These are phyloP conservation scores for Wickerhamiella slavikovae DNA, from an alignment of 805 yeast genomes.

Conservation along the genomic window DNA sequence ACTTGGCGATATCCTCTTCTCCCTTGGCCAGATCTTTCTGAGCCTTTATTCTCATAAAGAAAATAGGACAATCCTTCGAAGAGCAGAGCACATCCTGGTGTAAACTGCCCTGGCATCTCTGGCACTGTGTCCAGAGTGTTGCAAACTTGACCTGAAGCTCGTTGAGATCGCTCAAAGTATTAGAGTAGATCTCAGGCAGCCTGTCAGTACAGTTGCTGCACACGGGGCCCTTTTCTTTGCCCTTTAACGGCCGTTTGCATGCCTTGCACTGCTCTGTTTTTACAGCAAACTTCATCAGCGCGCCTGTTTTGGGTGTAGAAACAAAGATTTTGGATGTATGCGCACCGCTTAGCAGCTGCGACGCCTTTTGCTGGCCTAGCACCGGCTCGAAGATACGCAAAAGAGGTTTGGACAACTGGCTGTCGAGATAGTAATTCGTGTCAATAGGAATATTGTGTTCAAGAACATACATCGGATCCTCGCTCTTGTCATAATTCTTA, in stretches of 20 bases:
- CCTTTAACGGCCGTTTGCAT: slow-evolving; percentile 60
- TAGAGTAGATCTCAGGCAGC: slow-evolving; percentile 64
- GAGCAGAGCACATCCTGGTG: slow-evolving; percentile 93
- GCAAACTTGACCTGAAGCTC: slow-evolving; percentile 66
- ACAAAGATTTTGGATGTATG: slow-evolving; percentile 59
- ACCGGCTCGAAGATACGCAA: slow-evolving; percentile 90
- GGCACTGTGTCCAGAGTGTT: slow-evolving; percentile 94
- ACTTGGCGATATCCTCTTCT: slow-evolving; percentile 36
- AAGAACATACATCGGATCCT: slow-evolving; percentile 83
- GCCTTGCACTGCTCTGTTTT: slow-evolving; percentile 76
- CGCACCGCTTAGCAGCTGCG: slow-evolving; percentile 57
- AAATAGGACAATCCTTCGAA: slow-evolving; percentile 91
- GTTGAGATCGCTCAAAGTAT: slow-evolving; percentile 60
- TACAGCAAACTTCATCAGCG: slow-evolving; percentile 77
- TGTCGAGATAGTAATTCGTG: slow-evolving; percentile 80
- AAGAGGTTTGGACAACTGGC: slow-evolving; percentile 81
- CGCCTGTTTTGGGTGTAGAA: slow-evolving; percentile 62
- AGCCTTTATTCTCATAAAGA: slow-evolving; percentile 83
- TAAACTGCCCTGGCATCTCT: slow-evolving; percentile 86
- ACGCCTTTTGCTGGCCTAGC: slow-evolving; percentile 67
- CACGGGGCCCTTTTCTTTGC: slow-evolving; percentile 43
- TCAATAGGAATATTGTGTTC: slow-evolving; percentile 88
- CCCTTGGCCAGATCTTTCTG: slow-evolving; percentile 50
- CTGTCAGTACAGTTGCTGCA: slow-evolving; percentile 54
- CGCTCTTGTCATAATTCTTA: slow-evolving; percentile 87